These are phyloP conservation scores for Pholiota microspora DNA, from an alignment of 768 basidiomycete species.

Conservation along the genomic window DNA sequence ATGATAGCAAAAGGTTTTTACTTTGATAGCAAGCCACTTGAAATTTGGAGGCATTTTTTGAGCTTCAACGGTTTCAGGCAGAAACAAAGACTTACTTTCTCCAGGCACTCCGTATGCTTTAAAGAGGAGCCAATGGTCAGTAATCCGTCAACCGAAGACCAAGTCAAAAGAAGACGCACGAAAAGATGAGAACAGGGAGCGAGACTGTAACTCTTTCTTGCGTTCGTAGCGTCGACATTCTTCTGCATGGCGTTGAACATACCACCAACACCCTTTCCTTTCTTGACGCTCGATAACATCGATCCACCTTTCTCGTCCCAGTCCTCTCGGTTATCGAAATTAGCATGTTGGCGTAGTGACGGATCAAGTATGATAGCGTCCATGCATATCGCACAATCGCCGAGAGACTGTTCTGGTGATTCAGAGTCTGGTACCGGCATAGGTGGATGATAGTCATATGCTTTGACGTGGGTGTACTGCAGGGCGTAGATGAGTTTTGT, in stretches of 20 bases:
- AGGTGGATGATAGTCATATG: constrained; percentile 85
- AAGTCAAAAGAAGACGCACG: constrained; percentile 42
- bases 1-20: constrained; percentile 18
- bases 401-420: constrained; percentile 70
- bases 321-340: constrained; percentile 32
- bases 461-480: constrained; percentile 58
- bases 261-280: constrained; percentile 24
- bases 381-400: constrained; percentile 94
- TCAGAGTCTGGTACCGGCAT: constrained; percentile 73
- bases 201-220: constrained; percentile 73
- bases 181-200: constrained; percentile 91
- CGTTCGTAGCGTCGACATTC: constrained; percentile 40
- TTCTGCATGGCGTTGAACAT: constrained; percentile 45
- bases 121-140: background rate
- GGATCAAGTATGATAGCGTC: constrained; percentile 69
- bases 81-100: constrained; percentile 48
- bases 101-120: constrained; percentile 85
- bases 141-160: no score
- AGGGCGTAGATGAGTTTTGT: background rate
- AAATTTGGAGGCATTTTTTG: no score
- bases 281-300: constrained; percentile 12
- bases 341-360: constrained; percentile 29
- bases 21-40: constrained; percentile 83
- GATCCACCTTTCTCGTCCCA: constrained; percentile 19
- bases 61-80: no score